Evolutionary conservation across 345 rosid species (phyloP), one percentile per base, ranked within the genome.

Genomic region (Arabidopsis suecica): DNA sequence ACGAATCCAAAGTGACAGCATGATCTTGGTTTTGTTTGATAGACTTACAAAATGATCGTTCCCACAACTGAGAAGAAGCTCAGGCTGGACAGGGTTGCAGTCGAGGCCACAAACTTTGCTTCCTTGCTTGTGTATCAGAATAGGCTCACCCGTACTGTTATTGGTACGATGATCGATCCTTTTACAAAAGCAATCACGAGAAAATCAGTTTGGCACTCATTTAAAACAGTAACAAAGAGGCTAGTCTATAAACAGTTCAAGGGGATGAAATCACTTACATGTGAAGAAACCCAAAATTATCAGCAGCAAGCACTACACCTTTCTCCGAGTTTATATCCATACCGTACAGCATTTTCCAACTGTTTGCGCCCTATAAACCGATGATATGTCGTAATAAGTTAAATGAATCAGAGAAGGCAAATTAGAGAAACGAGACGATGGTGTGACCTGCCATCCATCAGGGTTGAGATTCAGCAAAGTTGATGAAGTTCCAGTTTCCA

Each of bases 31-130:
- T 16, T 69, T 28, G 20, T 55, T 53, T 14, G 12, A 67, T 44
- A 10, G 74, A 70, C 98, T 88, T 83, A 94, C 99, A 82, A 84
- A 91, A 84, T 92, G 97, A 86, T 94, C 99, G 49, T 94, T 94
- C 70, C 99, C 99, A 75, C 96, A 92, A 66, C 97, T 94, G 76
- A 94, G 80, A 41, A 92, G 82, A 79, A 92, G 88, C 79, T 88
- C 97, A 1, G 96, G 97, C 44, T 90, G 99, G 68, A 90, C 82
- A 23, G 97, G 97, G 84, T 92, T 92, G 85, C 97, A 92, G 73
- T 95, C 97, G 22, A 95, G 91, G 53, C 99, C 91, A 74, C 88
- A 96, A 47, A 95, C 99, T 85, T 95, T 95, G 83, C 82, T 88
- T 20, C 93, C 90, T 83, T 87, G 86, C 91, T 90, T 90, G 82